A percentile compares a stretch with the other conserved stretches of the same genome.
phyloP scores from a whole-genome alignment of 2,329 filamentous ascomycete genomes.

The Esteya vermicola region DNA sequence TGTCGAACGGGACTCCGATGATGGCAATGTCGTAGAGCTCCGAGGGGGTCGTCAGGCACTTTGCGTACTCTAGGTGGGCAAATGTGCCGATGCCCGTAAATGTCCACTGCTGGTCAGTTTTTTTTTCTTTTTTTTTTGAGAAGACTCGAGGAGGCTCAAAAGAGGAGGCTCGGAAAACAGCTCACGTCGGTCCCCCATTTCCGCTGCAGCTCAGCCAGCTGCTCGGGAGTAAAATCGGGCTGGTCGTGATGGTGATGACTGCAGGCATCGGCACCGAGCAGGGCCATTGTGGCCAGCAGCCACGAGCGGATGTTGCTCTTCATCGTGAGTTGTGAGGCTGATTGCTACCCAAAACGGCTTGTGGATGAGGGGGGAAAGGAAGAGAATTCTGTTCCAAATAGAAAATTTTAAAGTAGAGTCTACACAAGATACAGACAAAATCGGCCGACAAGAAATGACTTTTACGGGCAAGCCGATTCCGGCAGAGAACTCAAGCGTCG shows the following conservation, averaged over 20 bases:
- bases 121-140: too few relatives aligned
- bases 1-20: slow-evolving; percentile 61
- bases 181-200: too few relatives aligned
- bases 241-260: slow-evolving; percentile 18
- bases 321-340: background rate
- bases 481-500: background rate
- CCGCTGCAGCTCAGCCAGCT: slow-evolving; percentile 35
- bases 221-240: slow-evolving; percentile 28
- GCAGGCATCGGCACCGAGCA: slow-evolving; percentile 4
- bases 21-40: slow-evolving; percentile 57
- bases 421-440: background rate
- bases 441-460: background rate
- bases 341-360: too few relatives aligned
- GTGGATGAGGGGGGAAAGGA: too few relatives aligned
- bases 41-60: slow-evolving; percentile 52
- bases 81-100: slow-evolving; percentile 66
- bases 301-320: slow-evolving; percentile 5
- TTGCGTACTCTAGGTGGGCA: slow-evolving; percentile 54
- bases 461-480: background rate
- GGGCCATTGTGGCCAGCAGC: slow-evolving; percentile 5
- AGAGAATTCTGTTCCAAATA: background rate
- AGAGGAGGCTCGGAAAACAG: too few relatives aligned
- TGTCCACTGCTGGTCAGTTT: slow-evolving; percentile 35
- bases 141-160: background rate
- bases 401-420: background rate